These are phyloP conservation scores for Cryptosporidium andersoni DNA, from an alignment of 169 alveolate species.

Conservation along the genomic window DNA sequence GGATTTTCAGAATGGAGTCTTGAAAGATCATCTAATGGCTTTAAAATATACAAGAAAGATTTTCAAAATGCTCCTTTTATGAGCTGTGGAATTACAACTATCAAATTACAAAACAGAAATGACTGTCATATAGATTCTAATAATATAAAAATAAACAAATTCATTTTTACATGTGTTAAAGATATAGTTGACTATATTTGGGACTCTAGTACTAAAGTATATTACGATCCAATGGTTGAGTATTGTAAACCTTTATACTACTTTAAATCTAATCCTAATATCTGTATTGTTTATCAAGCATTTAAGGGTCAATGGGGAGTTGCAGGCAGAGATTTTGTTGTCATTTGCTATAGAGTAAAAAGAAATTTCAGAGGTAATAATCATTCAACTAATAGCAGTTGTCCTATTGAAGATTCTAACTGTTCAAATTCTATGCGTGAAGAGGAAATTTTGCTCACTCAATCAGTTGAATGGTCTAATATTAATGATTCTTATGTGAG, in stretches of 20 bases:
- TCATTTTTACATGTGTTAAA: conserved; percentile 14
- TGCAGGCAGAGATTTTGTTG: conserved; percentile 70
- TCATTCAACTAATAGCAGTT: neutral
- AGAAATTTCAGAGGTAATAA: neutral
- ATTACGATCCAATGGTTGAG: conserved; percentile 69
- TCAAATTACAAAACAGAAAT: neutral
- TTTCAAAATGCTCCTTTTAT: conserved; percentile 45
- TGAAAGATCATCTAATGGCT: conserved; percentile 60
- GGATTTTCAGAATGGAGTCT: conserved; percentile 61
- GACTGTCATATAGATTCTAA: neutral
- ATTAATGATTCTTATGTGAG: conserved; percentile 60
- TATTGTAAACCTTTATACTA: conserved; percentile 57
- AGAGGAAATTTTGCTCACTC: conserved; percentile 46
- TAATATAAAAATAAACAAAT: neutral
- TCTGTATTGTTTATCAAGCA: conserved; percentile 65
- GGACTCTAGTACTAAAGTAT: conserved; percentile 60
- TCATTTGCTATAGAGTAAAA: conserved; percentile 54
- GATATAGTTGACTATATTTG: conserved; percentile 68
- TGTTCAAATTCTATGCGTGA: neutral
- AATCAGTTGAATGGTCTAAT: conserved; percentile 60
- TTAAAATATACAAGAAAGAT: conserved; percentile 53
- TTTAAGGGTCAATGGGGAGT: conserved; percentile 72
- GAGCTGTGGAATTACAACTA: conserved; percentile 69
- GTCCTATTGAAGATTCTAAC: conserved; percentile 27
- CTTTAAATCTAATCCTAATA: conserved; percentile 43